Base-by-base conservation (phyloP, 441 rosid genomes). In the Erodium texanum region DNA sequence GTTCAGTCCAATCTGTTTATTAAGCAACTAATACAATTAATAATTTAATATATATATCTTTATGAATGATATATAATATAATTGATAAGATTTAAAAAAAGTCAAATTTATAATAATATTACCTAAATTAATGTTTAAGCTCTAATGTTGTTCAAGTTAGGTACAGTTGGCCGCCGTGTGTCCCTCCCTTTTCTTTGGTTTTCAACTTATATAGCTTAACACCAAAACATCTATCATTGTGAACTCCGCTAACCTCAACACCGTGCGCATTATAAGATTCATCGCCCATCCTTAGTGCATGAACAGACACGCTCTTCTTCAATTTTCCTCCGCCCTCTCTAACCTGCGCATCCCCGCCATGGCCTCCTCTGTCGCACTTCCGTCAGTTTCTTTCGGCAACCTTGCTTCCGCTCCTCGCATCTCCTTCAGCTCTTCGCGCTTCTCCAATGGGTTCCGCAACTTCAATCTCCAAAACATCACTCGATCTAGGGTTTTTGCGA, bases 401-500 rank as follows among this genome's bases (percentile, higher is more conserved):
- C 34, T 29, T 7, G 34, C 34, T 29, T 29, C 34, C 34, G 34
- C 29, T 58, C 9, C 70, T 12, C 12, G 23, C 70, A 23, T 9
- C 63, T 32, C 23, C 14, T 56, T 56, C 34, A 29, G 6, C 3
- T 29, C 34, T 7, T 29, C 34, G 34, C 34, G 34, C 34, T 2
- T 29, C 3, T 29, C 34, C 34, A 29, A 29, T 29, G 34, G 34
- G 34, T 7, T 29, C 34, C 34, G 34, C 34, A 29, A 29, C 34
- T 29, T 29, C 34, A 29, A 29, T 29, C 34, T 29, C 34, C 34
- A 29, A 0, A 29, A 29, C 34, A 29, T 29, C 34, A 29, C 34
- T 68, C 86, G 93, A 80, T 86, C 90, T 75, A 79, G 85, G 80
- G 81, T 85, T 78, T 80, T 76, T 61, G 75, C 83, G 92, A 84